These are phyloP conservation scores for Caloboletus inedulis DNA, from an alignment of 1,284 basidiomycete genomes.

Conservation along the genomic window DNA sequence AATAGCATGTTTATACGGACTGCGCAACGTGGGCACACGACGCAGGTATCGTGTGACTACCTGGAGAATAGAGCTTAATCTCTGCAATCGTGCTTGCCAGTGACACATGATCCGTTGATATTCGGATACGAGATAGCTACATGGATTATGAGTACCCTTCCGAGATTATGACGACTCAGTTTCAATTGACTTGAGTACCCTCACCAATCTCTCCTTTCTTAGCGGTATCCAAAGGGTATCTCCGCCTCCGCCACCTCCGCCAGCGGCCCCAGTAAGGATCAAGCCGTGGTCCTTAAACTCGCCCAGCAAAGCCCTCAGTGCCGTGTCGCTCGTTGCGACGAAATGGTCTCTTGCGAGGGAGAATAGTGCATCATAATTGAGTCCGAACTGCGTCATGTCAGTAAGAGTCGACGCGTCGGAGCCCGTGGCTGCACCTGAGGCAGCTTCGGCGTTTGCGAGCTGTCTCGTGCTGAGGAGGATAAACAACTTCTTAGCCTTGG, in stretches of 20 bases:
- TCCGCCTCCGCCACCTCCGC: slow-evolving; percentile 39
- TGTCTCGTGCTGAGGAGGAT: slow-evolving; percentile 64
- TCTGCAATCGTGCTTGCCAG: slow-evolving; percentile 1
- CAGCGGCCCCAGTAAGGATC: slow-evolving; percentile 45
- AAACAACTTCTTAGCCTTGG: slow-evolving; percentile 81
- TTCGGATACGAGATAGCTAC: slow-evolving; percentile 4
- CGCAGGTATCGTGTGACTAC: not conserved
- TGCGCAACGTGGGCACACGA: not conserved
- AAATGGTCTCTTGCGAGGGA: slow-evolving; percentile 72
- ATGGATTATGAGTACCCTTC: not conserved
- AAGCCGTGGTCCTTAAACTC: slow-evolving; percentile 90
- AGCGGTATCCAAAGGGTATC: slow-evolving; percentile 83
- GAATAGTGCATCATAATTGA: slow-evolving; percentile 65
- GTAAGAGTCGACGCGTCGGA: slow-evolving; percentile 6
- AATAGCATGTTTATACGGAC: not conserved
- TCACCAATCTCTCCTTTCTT: slow-evolving; percentile 60
- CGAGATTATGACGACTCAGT: slow-evolving; percentile 17
- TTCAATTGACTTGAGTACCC: slow-evolving; percentile 37
- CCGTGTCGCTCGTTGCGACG: slow-evolving; percentile 82
- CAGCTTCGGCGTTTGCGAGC: slow-evolving; percentile 43
- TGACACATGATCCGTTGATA: not conserved
- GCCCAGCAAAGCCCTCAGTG: slow-evolving; percentile 74
- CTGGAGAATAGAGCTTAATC: not conserved
- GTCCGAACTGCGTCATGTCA: slow-evolving; percentile 43
- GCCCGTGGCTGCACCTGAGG: slow-evolving; percentile 35